These are phyloP conservation scores for Populus tremula DNA, from an alignment of 345 rosid species.

Conservation along the genomic window DNA sequence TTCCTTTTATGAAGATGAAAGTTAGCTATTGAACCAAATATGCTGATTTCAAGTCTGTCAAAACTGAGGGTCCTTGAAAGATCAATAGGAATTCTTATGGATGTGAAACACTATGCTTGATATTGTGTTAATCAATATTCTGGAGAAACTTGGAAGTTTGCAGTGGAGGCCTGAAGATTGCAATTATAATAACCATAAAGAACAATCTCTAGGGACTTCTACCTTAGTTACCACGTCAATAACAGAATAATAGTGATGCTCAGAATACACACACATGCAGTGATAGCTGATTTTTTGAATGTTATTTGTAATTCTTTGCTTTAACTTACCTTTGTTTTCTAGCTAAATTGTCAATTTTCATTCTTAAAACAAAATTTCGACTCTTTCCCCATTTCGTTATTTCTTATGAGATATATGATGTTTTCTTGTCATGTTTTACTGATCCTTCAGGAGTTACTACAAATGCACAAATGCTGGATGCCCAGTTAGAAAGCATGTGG, in stretches of 20 bases:
- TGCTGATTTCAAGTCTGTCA: too few species aligned
- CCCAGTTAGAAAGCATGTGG: conserved; percentile 95
- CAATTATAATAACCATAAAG: background rate
- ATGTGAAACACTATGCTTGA: too few species aligned
- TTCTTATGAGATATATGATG: background rate
- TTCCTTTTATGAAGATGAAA: too few species aligned
- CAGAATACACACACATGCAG: background rate
- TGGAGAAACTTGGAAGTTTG: background rate
- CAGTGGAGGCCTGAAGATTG: background rate
- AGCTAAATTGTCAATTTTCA: background rate
- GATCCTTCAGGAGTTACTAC: conserved; percentile 80
- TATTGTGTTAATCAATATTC: background rate
- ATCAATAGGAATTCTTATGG: background rate
- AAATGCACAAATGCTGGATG: conserved; percentile 94
- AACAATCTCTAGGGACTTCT: background rate
- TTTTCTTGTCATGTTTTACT: background rate
- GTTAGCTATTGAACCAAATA: too few species aligned
- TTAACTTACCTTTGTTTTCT: background rate
- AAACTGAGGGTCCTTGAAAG: background rate
- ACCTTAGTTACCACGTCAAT: background rate
- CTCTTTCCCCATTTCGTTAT: background rate
- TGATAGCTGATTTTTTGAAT: background rate
- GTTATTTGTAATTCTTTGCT: background rate
- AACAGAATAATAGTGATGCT: background rate
- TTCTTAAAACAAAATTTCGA: background rate